phyloP scores from a whole-genome alignment of 768 basidiomycete species.

The Coprinopsis marcescibilis region DNA sequence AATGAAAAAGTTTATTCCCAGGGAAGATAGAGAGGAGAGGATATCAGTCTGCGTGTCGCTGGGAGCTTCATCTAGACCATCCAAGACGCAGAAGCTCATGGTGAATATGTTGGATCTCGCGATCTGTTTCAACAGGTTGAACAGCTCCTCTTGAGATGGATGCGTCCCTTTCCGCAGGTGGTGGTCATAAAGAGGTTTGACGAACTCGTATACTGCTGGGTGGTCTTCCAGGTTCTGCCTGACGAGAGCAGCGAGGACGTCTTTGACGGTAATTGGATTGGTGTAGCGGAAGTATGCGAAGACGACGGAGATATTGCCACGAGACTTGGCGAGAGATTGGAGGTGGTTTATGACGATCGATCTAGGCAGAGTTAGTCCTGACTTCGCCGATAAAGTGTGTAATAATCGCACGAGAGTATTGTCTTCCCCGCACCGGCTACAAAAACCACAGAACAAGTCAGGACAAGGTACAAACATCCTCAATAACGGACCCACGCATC shows the following conservation, averaged over 20 bases:
- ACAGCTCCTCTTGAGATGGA: background rate
- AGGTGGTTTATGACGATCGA: too few relatives aligned
- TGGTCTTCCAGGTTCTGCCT: background rate
- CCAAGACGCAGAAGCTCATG: background rate
- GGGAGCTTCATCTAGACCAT: slow-evolving; percentile 3
- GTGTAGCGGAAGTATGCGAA: slow-evolving; percentile 2
- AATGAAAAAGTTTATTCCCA: background rate
- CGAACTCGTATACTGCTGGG: background rate
- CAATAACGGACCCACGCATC: too few relatives aligned
- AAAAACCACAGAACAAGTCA: too few relatives aligned
- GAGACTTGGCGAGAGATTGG: too few relatives aligned
- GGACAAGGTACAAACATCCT: too few relatives aligned
- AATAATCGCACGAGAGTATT: too few relatives aligned
- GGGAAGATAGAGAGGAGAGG: background rate
- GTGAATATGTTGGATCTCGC: background rate
- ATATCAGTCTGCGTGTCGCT: background rate
- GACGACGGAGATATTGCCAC: background rate
- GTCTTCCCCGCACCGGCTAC: too few relatives aligned
- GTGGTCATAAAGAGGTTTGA: background rate
- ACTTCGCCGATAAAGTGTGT: too few relatives aligned
- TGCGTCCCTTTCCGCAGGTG: background rate
- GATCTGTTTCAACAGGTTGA: background rate
- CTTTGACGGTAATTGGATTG: background rate
- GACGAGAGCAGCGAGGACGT: background rate
- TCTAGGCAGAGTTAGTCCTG: too few relatives aligned